Conservation (phyloP, 345 rosid genomes). For the Melaleuca quinquenervia region DNA sequence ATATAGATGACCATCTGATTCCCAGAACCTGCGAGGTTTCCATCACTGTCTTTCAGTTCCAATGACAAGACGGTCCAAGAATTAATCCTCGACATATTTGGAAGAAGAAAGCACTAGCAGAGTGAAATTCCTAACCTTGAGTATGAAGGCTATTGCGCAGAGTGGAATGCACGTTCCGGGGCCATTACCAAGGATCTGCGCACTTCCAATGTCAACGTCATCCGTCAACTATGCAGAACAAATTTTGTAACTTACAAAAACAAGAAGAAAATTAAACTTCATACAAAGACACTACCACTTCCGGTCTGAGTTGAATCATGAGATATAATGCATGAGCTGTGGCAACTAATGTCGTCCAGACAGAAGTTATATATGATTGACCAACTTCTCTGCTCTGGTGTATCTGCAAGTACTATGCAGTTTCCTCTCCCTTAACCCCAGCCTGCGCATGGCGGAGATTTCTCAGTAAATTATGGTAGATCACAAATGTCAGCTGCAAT, state of each 20-base stretch:
- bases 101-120: not conserved
- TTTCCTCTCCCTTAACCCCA: slow-evolving; percentile 19
- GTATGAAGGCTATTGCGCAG: slow-evolving; percentile 58
- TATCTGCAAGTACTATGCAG: slow-evolving; percentile 56
- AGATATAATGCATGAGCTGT: slow-evolving; percentile 56
- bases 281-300: slow-evolving; percentile 58
- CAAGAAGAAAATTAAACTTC: not conserved
- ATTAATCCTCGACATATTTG: not conserved
- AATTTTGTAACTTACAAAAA: not conserved
- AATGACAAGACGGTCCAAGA: not conserved
- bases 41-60: not conserved
- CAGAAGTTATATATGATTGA: too few relatives aligned
- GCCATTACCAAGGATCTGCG: slow-evolving; percentile 92
- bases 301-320: slow-evolving; percentile 72
- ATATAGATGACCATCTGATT: slow-evolving; percentile 71
- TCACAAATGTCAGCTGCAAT: not conserved
- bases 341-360: slow-evolving; percentile 75
- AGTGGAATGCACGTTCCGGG: slow-evolving; percentile 80
- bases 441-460: too few relatives aligned
- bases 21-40: slow-evolving; percentile 42
- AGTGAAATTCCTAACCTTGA: slow-evolving; percentile 44
- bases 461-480: too few relatives aligned
- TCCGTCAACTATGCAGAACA: not conserved
- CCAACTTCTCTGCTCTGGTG: slow-evolving; percentile 96
- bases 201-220: not conserved